Base-by-base conservation (phyloP, 305 asterid genomes). In the Fraxinus angustifolia region DNA sequence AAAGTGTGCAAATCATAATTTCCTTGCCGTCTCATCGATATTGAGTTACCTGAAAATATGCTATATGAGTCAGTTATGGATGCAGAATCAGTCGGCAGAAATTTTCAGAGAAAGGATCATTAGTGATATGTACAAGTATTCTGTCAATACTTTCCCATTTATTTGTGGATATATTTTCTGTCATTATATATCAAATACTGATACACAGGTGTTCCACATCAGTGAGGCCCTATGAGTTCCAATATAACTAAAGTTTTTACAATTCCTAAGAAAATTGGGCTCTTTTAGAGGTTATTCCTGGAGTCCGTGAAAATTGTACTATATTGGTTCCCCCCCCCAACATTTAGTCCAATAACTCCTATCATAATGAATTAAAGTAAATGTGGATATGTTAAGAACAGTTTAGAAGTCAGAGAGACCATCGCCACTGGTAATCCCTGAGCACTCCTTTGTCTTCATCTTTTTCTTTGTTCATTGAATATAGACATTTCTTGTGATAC, bases 81-180 rank as follows among this genome's bases (percentile, higher is more conserved):
- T 83, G 73, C 77, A 58, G 60, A 67, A 7, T 6, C 68, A 68
- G 6, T 68, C 31, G 1, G 7, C 34, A 35, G 8, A 8, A 42
- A n/a, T 45, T 4, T 68, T 60, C 30, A 62, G 14, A 28, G 78
- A 17, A 14, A 35, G 67, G 71, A 75, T 65, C 4, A 6, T 78
- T 60, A 62, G 76, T 21, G 73, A 76, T 53, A 62, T 79, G 50
- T 79, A 73, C 65, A 74, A 60, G 30, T 60, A 21, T 60, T 60
- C 2, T 4, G 6, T 48, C 10, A n/a, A 17, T 56, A 53, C 8
- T 53, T 53, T 8, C 62, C 62, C n/a, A n/a, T 60, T 60, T 60
- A 8, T 26, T 23, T 3, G 72, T 23, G 34, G 72, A 8, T 62
- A 62, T 62, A 58, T 58, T 58, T 58, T 19, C 68, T 19, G 12